phyloP scores from a whole-genome alignment of 768 basidiomycete genomes.

The Ramaria sp. region DNA sequence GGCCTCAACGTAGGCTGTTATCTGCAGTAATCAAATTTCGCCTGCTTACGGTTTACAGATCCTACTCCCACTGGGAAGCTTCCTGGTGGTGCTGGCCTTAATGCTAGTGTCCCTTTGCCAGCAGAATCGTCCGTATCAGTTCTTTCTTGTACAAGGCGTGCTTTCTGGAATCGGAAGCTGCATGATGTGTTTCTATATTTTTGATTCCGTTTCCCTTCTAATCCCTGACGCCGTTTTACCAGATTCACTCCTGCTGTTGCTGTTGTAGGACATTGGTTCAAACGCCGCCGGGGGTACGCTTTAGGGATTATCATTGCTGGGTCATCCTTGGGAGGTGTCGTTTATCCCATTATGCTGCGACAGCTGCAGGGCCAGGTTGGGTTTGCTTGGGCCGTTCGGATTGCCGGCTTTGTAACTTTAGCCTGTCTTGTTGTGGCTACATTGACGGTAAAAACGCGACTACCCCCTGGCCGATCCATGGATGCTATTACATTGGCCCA shows the following conservation, averaged over 20 bases:
- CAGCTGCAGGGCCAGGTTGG: slow-evolving; percentile 43
- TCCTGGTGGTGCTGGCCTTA: slow-evolving; percentile 15
- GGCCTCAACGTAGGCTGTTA: slow-evolving; percentile 15
- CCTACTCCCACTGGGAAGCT: slow-evolving; percentile 17
- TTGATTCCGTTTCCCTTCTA: neutral
- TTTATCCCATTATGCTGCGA: slow-evolving; percentile 58
- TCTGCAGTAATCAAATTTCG: neutral
- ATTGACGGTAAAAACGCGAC: slow-evolving; percentile 32
- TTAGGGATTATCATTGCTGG: slow-evolving; percentile 63
- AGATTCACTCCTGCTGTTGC: slow-evolving; percentile 30
- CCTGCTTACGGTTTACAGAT: slow-evolving; percentile 6
- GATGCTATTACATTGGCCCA: slow-evolving; percentile 8
- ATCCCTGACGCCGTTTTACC: slow-evolving; percentile 1
- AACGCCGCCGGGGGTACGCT: slow-evolving; percentile 46
- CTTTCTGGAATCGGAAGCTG: slow-evolving; percentile 15
- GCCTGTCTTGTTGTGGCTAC: slow-evolving; percentile 37
- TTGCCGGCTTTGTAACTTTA: slow-evolving; percentile 36
- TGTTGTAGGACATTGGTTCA: slow-evolving; percentile 30
- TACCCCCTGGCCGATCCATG: neutral
- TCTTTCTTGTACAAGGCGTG: slow-evolving; percentile 21
- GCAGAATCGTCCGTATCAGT: slow-evolving; percentile 20
- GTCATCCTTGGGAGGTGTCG: slow-evolving; percentile 47
- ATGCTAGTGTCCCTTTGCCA: slow-evolving; percentile 20
- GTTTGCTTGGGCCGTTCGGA: slow-evolving; percentile 54
- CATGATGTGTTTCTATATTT: slow-evolving; percentile 11